Base-by-base conservation (phyloP, 441 rosid species). In the Metrosideros polymorpha region DNA sequence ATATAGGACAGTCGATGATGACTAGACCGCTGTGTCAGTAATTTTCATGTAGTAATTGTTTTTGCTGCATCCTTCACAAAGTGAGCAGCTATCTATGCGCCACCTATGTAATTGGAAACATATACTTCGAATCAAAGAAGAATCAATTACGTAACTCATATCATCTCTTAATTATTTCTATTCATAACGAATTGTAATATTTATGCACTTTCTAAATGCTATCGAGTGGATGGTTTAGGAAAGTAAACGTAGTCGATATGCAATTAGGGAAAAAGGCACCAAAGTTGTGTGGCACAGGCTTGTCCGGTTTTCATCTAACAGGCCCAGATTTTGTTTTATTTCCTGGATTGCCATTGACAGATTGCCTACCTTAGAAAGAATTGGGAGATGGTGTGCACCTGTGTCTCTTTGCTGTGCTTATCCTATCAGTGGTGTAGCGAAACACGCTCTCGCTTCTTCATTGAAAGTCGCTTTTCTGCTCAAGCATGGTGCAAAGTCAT, bases 21-120 rank as follows among this genome's bases (percentile, higher is more conserved):
- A 15, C 0, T 8, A 1, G 3, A 59, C 5, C 0, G 4, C 13
- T 19, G 14, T 17, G 7, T 14, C 14, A 29, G 2, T 0, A 0
- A 59, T 59, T 59, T 59, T 9, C 39, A 14, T 29, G 42, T 1
- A 8, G 17, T 63, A 18, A 7, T 63, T 63, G 24, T 30, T 30
- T 63, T 63, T 17, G 42, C 8, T 63, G 42, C 75, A 63, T 63
- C 75, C 42, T 63, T 30, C 42, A 63, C 13, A 2, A 17, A 63
- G 6, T 32, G 42, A 63, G 75, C 12, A 30, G 32, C 75, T 30
- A 17, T 25, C 75, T 63, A 63, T 8, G 30, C 24, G 52, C 18
- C 52, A 50, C 50, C 13, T 47, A 19, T 19, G 47, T 19, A 19
- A 66, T 66, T 2, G 8, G 79, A 9, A 66, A 66, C 19, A 12